Base-by-base conservation (phyloP, 2,329 filamentous ascomycete species). In the Xylaria sp. region DNA sequence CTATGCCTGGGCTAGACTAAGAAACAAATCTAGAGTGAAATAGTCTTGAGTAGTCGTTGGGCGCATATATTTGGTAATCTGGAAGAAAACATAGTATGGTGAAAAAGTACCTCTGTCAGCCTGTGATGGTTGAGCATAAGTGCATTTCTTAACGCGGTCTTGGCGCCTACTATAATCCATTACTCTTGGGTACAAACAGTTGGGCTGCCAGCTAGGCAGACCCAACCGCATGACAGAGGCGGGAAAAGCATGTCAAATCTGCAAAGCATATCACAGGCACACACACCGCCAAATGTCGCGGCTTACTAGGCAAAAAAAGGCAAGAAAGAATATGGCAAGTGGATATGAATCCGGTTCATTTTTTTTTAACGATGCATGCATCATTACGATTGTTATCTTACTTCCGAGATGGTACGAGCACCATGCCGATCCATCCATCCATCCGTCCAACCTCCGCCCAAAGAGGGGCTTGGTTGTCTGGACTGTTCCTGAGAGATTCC, bases 121-220 rank as follows among this genome's bases (percentile, higher is more conserved):
- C 63, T 18, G 52, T 65, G 32, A 28, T 28, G 12, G 46, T 23
- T 41, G 34, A 63, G 60, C 65, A 41, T 25, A 32, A 55, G 55
- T 58, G 57, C 51, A 62, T 44, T 28, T 61, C 6, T 46, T 34
- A 50, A 23, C 9, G 57, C 13, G 9, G 51, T 54, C 63, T 66
- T 66, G 58, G 62, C 66, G 58, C 39, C 13, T 54, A 20, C 9
- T 57, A n/a, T 23, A 23, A 23, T 13, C 46, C 20, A 46, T 48
- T 23, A 7, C 39, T 28, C 57, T 9, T 25, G 10, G 15, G 57
- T 32, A 13, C 44, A 20, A 48, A 32, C 48, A 44, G 66, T 63
- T 56, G 63, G 66, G 67, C 67, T 63, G 20, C 28, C 52, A 66
- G 59, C 59, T 55, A 66, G 67, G 67, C 67, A 66, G 67, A 70